phyloP scores from a whole-genome alignment of 148 eudicot genomes.

The Cornus florida region DNA sequence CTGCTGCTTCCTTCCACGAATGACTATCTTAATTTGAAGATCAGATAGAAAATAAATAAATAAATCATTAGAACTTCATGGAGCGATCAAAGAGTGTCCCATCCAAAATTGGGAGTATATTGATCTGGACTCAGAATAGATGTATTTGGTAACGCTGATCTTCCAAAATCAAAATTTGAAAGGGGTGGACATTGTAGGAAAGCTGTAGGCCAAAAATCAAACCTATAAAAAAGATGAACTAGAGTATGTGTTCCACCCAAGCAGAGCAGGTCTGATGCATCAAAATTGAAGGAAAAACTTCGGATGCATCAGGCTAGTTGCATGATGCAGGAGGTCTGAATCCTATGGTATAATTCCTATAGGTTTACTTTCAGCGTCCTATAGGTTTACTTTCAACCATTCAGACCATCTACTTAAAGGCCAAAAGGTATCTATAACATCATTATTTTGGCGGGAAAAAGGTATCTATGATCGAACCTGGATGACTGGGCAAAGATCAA shows the following conservation, averaged over 20 bases:
- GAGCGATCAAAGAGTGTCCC: no score
- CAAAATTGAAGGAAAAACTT: background rate
- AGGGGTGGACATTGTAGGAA: background rate
- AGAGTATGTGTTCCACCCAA: background rate
- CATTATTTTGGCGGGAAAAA: background rate
- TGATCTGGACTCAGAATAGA: no score
- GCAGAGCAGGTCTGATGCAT: background rate
- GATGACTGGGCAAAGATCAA: background rate
- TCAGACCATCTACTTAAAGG: background rate
- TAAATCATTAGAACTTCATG: no score
- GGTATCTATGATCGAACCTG: background rate
- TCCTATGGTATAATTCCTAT: background rate
- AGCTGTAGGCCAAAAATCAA: background rate
- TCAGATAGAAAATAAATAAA: background rate
- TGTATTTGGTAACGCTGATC: background rate
- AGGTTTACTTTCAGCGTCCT: background rate
- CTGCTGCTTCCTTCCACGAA: background rate
- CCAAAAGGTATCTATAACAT: background rate
- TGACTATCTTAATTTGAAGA: background rate
- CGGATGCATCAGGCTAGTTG: background rate
- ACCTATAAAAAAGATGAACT: background rate
- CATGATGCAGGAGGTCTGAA: background rate
- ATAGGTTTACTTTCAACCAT: no score
- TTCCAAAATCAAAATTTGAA: background rate
- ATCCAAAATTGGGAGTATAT: no score